phyloP scores from a whole-genome alignment of 2,329 filamentous ascomycete genomes.

The Talaromyces marneffei region DNA sequence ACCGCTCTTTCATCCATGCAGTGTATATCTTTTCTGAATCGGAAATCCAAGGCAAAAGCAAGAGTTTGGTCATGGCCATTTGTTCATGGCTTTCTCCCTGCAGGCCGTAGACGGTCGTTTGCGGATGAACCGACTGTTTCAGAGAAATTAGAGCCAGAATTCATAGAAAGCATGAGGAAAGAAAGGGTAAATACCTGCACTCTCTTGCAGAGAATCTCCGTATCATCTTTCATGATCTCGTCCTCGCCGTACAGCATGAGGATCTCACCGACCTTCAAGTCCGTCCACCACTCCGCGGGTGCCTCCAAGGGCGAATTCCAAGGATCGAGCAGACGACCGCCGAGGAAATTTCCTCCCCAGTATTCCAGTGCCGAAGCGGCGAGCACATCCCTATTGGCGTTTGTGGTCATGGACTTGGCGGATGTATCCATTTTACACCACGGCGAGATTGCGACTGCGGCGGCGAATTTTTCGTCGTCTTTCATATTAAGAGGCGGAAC shows the following conservation, averaged over 20 bases:
- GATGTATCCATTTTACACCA: conserved; percentile 10
- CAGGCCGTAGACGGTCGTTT: conserved; percentile 5
- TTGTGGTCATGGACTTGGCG: conserved; percentile 1
- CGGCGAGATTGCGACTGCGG: conserved; percentile 6
- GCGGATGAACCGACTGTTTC: conserved; percentile 7
- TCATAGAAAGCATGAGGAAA: background rate
- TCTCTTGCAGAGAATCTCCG: background rate
- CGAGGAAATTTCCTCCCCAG: conserved; percentile 9
- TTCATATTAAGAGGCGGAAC: background rate
- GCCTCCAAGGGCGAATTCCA: conserved; percentile 10
- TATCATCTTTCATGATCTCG: conserved; percentile 10
- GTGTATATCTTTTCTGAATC: conserved; percentile 6
- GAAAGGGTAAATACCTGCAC: background rate
- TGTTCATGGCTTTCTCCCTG: conserved; percentile 10
- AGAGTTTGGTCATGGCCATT: conserved; percentile 2
- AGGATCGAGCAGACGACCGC: background rate
- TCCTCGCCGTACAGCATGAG: conserved; percentile 8
- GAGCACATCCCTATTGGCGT: conserved; percentile 3
- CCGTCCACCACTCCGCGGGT: conserved; percentile 9
- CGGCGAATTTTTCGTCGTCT: background rate
- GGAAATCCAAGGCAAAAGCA: background rate
- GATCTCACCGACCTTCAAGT: conserved; percentile 8
- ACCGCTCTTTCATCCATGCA: conserved; percentile 12
- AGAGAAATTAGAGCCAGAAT: background rate
- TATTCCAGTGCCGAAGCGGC: conserved; percentile 1